phyloP scores from a whole-genome alignment of 768 basidiomycete species.

The Suillus subluteus region DNA sequence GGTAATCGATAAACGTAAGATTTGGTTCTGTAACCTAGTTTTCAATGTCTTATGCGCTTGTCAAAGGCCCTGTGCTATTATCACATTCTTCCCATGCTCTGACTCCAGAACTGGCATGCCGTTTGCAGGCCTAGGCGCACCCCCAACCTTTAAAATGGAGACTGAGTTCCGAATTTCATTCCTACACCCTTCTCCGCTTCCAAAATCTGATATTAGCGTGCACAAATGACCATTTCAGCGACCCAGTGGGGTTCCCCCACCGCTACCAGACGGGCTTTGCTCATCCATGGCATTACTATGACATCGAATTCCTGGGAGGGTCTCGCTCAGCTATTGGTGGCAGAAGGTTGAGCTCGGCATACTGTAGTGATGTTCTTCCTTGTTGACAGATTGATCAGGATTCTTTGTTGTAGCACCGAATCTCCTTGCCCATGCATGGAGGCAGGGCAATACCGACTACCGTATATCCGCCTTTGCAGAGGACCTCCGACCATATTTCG shows the following conservation, averaged over 20 bases:
- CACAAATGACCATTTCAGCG: constrained; percentile 7
- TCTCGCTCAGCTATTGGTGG: constrained; percentile 11
- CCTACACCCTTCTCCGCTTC: neutral
- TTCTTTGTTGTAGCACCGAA: constrained; percentile 14
- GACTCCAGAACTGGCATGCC: neutral
- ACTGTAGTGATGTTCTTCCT: neutral
- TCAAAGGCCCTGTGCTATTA: neutral
- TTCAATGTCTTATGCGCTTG: neutral
- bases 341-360: constrained; percentile 6
- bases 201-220: neutral
- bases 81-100: neutral
- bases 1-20: neutral
- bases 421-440: constrained; percentile 12
- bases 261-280: constrained; percentile 13
- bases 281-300: constrained; percentile 15
- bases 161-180: neutral
- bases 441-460: neutral
- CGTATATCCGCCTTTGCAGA: constrained; percentile 7
- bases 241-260: constrained; percentile 12
- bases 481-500: constrained; percentile 10
- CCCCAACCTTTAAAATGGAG: neutral
- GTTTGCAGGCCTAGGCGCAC: neutral
- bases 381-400: constrained; percentile 2
- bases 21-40: neutral
- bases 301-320: constrained; percentile 14